Base-by-base conservation (phyloP, 2,329 filamentous ascomycete genomes). In the Fusarium xyrophilum region DNA sequence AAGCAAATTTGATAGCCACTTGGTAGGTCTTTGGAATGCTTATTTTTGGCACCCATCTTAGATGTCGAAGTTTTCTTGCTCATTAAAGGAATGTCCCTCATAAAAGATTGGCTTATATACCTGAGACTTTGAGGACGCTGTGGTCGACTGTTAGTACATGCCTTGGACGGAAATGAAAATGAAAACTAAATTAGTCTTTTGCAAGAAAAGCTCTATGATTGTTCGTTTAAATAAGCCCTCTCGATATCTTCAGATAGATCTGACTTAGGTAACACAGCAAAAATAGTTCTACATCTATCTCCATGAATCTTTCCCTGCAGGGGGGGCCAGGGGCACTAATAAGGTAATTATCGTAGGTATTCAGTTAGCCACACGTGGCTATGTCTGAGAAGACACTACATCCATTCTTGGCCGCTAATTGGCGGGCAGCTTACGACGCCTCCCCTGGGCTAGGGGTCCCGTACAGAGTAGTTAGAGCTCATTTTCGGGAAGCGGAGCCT, bases 401-500 rank as follows among this genome's bases (percentile, higher is more conserved):
- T 19, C 39, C 35, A 32, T 53, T 38, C 47, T 42, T 35, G 36
- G 27, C 43, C 44, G 52, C 42, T 63, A 60, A 65, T 50, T 46
- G 47, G 42, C 27, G 43, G 47, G 42, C 30, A 51, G 57, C 64
- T 53, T 58, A 63, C 53, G 47, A 68, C 35, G 36, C 50, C 33
- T 50, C 51, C 47, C 43, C 48, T 58, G 57, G 60, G n/a, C 47
- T 35, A 56, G 43, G 57, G 62, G 54, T 55, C 56, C 55, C 48
- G 43, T n/a, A n/a, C n/a, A n/a, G n/a, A n/a, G n/a, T 47, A 42
- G 35, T 21, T 48, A 57, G 46, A 70, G 63, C 67, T 69, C 59
- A 69, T 56, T 67, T 67, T 69, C 53, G 60, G 47, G 46, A 60
- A 67, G 44, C 42, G 60, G 60, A 57, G 63, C 58, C 60, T 69